Evolutionary conservation across 176 grass and related monocot genomes (phyloP).

Genomic region (Saccharum spontaneum): DNA sequence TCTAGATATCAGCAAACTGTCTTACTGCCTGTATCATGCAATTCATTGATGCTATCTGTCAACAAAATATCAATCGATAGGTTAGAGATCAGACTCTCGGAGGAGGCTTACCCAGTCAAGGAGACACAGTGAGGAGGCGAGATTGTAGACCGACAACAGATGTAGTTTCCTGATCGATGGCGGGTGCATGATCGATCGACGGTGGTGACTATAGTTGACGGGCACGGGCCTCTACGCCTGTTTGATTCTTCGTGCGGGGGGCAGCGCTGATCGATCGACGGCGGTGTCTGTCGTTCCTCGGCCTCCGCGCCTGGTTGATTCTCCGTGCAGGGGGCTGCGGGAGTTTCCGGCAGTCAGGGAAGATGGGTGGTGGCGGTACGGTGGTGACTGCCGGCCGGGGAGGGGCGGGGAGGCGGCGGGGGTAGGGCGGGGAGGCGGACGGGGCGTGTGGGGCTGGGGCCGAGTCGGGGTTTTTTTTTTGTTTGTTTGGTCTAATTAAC

Average conservation of each 20-base stretch:
- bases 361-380: not conserved
- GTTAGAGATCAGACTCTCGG: not conserved
- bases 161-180: not conserved
- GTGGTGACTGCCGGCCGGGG: not conserved
- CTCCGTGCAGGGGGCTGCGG: not conserved
- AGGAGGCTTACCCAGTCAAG: not conserved
- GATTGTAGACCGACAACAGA: not conserved
- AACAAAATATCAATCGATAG: not conserved
- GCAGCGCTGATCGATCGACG: not conserved
- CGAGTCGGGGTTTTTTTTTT: not conserved
- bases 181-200: not conserved
- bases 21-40: not conserved
- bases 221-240: not conserved
- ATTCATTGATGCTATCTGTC: not conserved
- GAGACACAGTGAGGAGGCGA: not conserved
- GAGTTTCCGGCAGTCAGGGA: not conserved
- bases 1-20: not conserved
- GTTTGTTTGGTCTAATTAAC: not conserved
- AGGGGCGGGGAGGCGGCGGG: not conserved
- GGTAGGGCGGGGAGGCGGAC: not conserved
- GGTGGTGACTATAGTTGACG: not conserved
- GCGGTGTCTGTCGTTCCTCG: not conserved
- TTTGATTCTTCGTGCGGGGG: not conserved
- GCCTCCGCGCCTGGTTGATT: not conserved
- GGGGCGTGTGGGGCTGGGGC: too few relatives aligned